Percentiles rank a stretch among this genome's conserved stretches.
phyloP scores from a whole-genome alignment of 1,284 basidiomycete species.

The Marasmius tenuissimus region DNA sequence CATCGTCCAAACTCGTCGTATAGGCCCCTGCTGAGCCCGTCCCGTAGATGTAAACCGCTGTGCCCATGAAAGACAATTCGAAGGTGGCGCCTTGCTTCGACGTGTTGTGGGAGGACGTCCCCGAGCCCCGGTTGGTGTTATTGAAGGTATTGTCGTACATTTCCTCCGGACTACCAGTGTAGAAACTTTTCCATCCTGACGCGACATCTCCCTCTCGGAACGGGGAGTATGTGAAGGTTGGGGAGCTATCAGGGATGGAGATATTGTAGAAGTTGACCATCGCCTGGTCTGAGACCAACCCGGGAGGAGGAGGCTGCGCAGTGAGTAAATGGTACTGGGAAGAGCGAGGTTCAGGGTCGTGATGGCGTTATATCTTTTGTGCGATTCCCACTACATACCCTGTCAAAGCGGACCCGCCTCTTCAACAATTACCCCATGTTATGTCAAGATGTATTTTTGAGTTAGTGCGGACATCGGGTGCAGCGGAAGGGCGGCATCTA shows the following conservation, averaged over 20 bases:
- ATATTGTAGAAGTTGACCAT: conserved; percentile 12
- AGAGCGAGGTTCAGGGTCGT: too few species aligned
- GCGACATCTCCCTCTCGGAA: background rate
- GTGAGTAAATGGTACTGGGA: too few species aligned
- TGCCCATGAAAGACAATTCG: conserved; percentile 16
- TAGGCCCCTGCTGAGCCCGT: conserved; percentile 19
- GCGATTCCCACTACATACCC: too few species aligned
- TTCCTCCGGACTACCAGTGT: conserved; percentile 12
- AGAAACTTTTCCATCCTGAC: conserved; percentile 14
- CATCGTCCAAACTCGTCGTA: conserved; percentile 16
- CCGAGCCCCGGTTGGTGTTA: conserved; percentile 11
- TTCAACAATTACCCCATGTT: too few species aligned
- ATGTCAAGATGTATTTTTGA: too few species aligned
- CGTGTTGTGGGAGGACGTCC: conserved; percentile 16
- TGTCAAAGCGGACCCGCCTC: too few species aligned
- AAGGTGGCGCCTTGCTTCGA: conserved; percentile 14
- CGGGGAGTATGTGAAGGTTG: background rate
- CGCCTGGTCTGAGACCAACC: background rate
- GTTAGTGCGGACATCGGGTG: too few species aligned
- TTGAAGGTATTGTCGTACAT: conserved; percentile 17
- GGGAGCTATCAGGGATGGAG: conserved; percentile 1
- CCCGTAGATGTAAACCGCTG: conserved; percentile 16
- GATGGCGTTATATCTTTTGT: too few species aligned
- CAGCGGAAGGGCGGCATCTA: too few species aligned
- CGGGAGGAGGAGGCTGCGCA: too few species aligned